Evolutionary conservation across 352 stramenopile genomes (phyloP).

Genomic region (Pythium vanterpoolii): DNA sequence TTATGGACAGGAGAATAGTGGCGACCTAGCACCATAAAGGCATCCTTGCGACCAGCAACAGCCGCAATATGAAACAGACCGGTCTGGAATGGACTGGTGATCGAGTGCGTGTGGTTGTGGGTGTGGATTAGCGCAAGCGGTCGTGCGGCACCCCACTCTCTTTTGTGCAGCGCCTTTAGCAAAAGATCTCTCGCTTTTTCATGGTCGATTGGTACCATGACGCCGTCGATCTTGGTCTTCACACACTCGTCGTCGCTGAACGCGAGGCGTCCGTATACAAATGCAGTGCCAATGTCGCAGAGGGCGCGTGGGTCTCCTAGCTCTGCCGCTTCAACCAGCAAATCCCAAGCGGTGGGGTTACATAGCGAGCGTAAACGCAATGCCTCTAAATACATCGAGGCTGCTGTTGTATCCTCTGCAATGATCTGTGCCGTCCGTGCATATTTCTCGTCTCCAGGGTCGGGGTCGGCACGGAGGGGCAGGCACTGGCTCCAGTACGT

Average conservation of each 20-base stretch:
- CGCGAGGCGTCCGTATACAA: conserved; percentile 9
- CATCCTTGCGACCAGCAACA: conserved; percentile 34
- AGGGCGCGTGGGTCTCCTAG: conserved; percentile 11
- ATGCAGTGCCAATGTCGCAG: conserved; percentile 8
- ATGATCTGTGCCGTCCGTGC: background rate
- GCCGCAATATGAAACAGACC: conserved; percentile 55
- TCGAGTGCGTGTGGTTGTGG: background rate
- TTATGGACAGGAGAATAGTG: conserved; percentile 32
- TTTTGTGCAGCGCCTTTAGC: background rate
- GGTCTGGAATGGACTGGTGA: background rate
- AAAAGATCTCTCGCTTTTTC: background rate
- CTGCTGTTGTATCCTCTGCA: background rate
- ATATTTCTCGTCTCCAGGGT: background rate
- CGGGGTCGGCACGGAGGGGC: background rate
- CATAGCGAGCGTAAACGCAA: background rate
- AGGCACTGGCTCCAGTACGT: conserved; percentile 36
- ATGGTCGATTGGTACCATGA: conserved; percentile 3
- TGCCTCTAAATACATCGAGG: conserved; percentile 6
- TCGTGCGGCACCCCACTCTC: conserved; percentile 10
- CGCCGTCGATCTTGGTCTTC: conserved; percentile 1
- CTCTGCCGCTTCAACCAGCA: conserved; percentile 17
- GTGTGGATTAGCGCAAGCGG: conserved; percentile 4
- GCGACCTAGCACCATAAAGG: conserved; percentile 52
- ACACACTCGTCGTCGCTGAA: conserved; percentile 8
- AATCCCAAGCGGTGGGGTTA: conserved; percentile 11